A percentile compares a stretch with the other conserved stretches of the same genome.
phyloP scores from a whole-genome alignment of 768 basidiomycete species.

The Calocybe indica region DNA sequence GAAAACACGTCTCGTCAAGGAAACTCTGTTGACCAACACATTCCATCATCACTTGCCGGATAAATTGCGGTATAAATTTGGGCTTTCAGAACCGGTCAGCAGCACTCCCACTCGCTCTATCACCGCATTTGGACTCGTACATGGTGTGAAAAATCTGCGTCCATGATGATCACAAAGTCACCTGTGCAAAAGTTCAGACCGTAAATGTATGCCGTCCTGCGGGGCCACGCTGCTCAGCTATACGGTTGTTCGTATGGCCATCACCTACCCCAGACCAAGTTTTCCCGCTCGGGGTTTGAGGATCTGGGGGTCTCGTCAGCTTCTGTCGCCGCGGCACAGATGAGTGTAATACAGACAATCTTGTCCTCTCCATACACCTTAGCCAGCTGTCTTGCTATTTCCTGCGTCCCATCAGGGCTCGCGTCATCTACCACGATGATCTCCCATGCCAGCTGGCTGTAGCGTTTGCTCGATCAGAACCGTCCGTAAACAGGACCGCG shows the following conservation, averaged over 20 bases:
- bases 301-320: conserved; percentile 35
- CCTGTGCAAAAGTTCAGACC: conserved; percentile 86
- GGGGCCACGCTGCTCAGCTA: neutral
- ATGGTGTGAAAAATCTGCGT: conserved; percentile 94
- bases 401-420: conserved; percentile 89
- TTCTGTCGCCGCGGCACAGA: neutral
- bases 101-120: too few relatives aligned
- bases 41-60: conserved; percentile 47
- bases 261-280: conserved; percentile 76
- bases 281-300: conserved; percentile 87
- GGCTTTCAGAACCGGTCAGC: conserved; percentile 42
- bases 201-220: conserved; percentile 88
- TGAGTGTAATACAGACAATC: conserved; percentile 44
- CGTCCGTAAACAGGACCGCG: neutral
- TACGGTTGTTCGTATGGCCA: too few relatives aligned
- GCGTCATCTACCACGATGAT: conserved; percentile 90
- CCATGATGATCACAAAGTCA: conserved; percentile 96
- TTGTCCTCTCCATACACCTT: conserved; percentile 77
- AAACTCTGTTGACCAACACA: neutral
- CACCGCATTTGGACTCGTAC: conserved; percentile 35
- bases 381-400: conserved; percentile 78
- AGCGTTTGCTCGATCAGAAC: conserved; percentile 9
- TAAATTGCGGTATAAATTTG: conserved; percentile 93
- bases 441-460: conserved; percentile 76
- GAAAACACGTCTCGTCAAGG: conserved; percentile 1